Evolutionary conservation across 176 grass and related monocot genomes (phyloP).

Genomic region (Aegilops longissima): DNA sequence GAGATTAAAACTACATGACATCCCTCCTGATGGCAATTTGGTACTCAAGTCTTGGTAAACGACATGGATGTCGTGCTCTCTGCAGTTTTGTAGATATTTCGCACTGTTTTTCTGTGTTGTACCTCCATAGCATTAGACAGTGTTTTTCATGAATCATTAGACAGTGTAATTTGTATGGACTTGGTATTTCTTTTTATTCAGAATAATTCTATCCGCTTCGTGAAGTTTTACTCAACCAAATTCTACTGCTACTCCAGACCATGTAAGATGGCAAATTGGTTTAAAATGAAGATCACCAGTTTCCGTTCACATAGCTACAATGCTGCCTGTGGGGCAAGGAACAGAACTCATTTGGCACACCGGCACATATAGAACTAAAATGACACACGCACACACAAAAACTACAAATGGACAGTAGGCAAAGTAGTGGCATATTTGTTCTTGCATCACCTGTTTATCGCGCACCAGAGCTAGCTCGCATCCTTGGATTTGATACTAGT

Average conservation of each 20-base stretch:
- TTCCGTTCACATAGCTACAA: not conserved
- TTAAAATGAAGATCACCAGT: not conserved
- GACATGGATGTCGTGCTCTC: too few relatives aligned
- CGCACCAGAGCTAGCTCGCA: too few relatives aligned
- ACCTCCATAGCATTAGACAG: not conserved
- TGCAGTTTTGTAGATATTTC: not conserved
- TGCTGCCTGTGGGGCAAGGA: too few relatives aligned
- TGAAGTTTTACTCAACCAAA: not conserved
- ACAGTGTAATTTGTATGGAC: not conserved
- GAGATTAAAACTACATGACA: constrained; percentile 33
- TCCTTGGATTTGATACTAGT: too few relatives aligned
- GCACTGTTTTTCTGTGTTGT: not conserved
- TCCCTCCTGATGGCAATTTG: constrained; percentile 49
- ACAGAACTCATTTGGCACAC: too few relatives aligned
- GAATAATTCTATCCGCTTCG: not conserved
- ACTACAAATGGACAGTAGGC: too few relatives aligned
- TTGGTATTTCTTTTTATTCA: too few relatives aligned
- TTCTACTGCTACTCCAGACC: not conserved
- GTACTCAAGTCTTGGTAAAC: not conserved
- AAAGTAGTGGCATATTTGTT: too few relatives aligned
- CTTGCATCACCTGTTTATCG: too few relatives aligned
- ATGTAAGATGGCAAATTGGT: not conserved
- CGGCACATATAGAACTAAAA: too few relatives aligned
- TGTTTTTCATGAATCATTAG: not conserved
- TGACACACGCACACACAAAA: too few relatives aligned